Evolutionary conservation across 805 yeast species (phyloP).

Genomic region (Candida ponderosae): DNA sequence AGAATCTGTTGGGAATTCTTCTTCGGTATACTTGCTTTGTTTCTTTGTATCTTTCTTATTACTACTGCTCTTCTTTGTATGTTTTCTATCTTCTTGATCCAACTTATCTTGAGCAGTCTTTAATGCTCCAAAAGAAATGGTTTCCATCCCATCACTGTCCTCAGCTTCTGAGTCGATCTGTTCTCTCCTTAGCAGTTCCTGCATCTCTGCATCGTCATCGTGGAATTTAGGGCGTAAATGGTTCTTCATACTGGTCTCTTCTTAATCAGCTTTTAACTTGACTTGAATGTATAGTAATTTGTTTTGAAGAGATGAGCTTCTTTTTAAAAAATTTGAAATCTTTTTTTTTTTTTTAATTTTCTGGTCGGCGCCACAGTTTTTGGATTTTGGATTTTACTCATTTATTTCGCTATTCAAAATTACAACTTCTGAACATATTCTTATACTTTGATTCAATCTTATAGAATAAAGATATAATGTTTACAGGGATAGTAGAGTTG

Average conservation of each 20-base stretch:
- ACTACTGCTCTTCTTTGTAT: background rate
- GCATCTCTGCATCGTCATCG: constrained; percentile 12
- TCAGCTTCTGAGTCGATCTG: constrained; percentile 11
- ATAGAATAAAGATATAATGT: constrained; percentile 42
- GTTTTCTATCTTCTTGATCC: constrained; percentile 11
- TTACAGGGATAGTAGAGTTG: constrained; percentile 87
- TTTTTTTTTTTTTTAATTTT: too few relatives aligned
- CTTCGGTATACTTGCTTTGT: background rate
- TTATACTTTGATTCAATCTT: too few relatives aligned
- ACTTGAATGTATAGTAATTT: too few relatives aligned
- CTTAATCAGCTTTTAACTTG: constrained; percentile 9
- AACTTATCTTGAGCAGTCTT: constrained; percentile 48
- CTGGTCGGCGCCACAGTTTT: too few relatives aligned
- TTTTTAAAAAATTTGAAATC: too few relatives aligned
- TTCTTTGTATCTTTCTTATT: constrained; percentile 1
- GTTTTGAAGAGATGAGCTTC: too few relatives aligned
- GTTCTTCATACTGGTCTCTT: constrained; percentile 2
- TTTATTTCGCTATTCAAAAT: too few relatives aligned
- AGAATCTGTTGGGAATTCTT: background rate
- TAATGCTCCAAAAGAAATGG: constrained; percentile 59
- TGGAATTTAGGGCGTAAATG: constrained; percentile 8
- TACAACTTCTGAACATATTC: too few relatives aligned
- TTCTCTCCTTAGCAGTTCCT: constrained; percentile 3
- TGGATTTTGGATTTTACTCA: too few relatives aligned
- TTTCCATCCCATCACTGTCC: constrained; percentile 33